Conservation (phyloP, 2,329 filamentous ascomycete species). For the Apiospora phragmitis region DNA sequence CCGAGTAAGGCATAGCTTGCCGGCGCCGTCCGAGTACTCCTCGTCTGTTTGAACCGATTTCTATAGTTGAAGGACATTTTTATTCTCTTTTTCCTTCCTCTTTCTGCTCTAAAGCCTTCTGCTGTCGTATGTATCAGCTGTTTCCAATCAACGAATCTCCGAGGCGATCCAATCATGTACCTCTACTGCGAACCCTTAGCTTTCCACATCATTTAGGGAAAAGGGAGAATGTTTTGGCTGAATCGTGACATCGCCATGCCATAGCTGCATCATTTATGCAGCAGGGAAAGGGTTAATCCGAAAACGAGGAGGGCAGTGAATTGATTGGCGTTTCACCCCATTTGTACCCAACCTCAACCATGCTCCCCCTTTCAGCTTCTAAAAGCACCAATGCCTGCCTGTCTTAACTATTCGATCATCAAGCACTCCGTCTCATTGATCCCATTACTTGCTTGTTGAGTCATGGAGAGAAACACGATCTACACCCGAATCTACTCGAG, state of each 20-base stretch:
- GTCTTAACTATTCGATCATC: neutral
- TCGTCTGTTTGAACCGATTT: neutral
- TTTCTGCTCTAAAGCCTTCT: too few species aligned
- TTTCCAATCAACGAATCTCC: too few species aligned
- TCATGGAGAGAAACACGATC: neutral
- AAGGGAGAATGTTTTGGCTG: too few species aligned
- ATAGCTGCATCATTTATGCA: neutral
- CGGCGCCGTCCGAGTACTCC: constrained; percentile 1
- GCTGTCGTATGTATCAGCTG: too few species aligned
- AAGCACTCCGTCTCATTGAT: neutral
- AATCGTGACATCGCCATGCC: too few species aligned
- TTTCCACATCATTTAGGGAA: too few species aligned
- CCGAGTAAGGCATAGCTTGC: neutral
- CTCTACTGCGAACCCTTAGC: too few species aligned
- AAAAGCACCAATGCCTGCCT: neutral
- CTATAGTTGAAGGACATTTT: too few species aligned
- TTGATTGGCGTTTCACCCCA: neutral
- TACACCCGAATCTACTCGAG: neutral
- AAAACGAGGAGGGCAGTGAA: neutral
- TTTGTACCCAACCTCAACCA: neutral
- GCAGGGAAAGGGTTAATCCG: neutral
- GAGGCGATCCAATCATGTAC: too few species aligned
- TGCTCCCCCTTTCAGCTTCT: too few species aligned
- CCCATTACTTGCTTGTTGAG: neutral
- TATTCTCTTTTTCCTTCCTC: too few species aligned